Percentiles rank a stretch among this genome's conserved stretches.
Evolutionary conservation across 2,329 filamentous ascomycete species (phyloP).

Genomic region (Myriosclerotinia curreyana): DNA sequence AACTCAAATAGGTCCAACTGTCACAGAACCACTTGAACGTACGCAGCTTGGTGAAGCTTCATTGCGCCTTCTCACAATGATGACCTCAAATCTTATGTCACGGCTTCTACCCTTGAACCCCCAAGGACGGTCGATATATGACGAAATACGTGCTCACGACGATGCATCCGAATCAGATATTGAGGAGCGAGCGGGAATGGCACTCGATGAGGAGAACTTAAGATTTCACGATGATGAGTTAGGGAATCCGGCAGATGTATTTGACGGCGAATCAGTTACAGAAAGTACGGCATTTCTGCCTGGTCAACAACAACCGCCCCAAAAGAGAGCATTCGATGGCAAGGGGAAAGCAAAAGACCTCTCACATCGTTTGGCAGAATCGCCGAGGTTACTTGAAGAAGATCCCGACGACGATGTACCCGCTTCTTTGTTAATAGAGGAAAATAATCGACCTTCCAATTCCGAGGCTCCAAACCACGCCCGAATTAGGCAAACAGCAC

Average conservation of each 20-base stretch:
- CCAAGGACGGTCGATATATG: constrained; percentile 39
- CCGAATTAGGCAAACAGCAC: constrained; percentile 24
- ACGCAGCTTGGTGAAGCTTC: background rate
- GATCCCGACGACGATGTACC: constrained; percentile 55
- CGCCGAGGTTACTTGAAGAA: constrained; percentile 38
- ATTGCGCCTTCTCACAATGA: constrained; percentile 29
- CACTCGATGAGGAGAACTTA: constrained; percentile 40
- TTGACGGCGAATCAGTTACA: constrained; percentile 38
- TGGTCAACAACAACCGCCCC: constrained; percentile 24
- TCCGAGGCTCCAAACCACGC: constrained; percentile 33
- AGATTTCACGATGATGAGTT: constrained; percentile 39
- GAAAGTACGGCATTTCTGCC: constrained; percentile 38
- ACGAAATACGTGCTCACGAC: constrained; percentile 39
- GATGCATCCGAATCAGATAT: constrained; percentile 37
- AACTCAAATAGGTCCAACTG: background rate
- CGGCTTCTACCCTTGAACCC: constrained; percentile 38
- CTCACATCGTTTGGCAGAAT: constrained; percentile 36
- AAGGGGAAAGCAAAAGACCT: constrained; percentile 17
- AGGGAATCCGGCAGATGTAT: constrained; percentile 33
- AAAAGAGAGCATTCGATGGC: constrained; percentile 1
- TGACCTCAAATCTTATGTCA: constrained; percentile 40
- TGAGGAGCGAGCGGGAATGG: constrained; percentile 38
- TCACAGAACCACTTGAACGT: background rate
- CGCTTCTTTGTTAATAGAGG: constrained; percentile 60
- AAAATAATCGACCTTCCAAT: constrained; percentile 40